Conservation (phyloP, 805 yeast genomes). For the Komagataella pseudopastoris region DNA sequence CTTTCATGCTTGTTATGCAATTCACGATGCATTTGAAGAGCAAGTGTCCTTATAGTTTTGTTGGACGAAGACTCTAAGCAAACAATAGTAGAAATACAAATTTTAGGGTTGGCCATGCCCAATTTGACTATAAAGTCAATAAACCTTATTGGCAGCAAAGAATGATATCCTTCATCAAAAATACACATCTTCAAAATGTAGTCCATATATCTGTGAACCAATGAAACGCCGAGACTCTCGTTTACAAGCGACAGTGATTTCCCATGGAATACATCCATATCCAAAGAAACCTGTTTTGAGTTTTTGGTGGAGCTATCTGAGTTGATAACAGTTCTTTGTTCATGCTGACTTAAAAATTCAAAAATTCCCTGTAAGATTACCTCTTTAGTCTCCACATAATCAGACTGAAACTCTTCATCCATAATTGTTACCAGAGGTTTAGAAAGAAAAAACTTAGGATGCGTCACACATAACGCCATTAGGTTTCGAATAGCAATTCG, state of each 20-base stretch:
- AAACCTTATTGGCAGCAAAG: constrained; percentile 39
- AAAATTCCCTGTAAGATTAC: constrained; percentile 43
- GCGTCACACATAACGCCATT: constrained; percentile 42
- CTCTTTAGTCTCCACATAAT: constrained; percentile 27
- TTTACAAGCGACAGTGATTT: constrained; percentile 30
- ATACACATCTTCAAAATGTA: constrained; percentile 36
- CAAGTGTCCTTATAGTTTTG: constrained; percentile 28
- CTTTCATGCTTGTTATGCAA: constrained; percentile 59
- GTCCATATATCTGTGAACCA: constrained; percentile 49
- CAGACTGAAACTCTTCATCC: constrained; percentile 30
- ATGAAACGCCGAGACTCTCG: constrained; percentile 64
- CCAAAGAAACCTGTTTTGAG: constrained; percentile 23
- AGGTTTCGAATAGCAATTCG: constrained; percentile 43
- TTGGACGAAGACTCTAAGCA: constrained; percentile 50
- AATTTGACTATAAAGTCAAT: constrained; percentile 40
- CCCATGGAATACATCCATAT: constrained; percentile 42
- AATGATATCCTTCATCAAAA: constrained; percentile 26
- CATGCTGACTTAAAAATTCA: constrained; percentile 46
- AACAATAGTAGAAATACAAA: constrained; percentile 53
- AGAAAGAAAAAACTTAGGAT: constrained; percentile 54
- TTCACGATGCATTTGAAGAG: constrained; percentile 37
- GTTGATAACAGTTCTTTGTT: constrained; percentile 25
- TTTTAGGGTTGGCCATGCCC: constrained; percentile 67
- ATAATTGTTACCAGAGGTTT: constrained; percentile 37
- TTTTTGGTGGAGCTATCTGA: constrained; percentile 24